A percentile compares a stretch with the other conserved stretches of the same genome.
Evolutionary conservation across 2,329 filamentous ascomycete genomes (phyloP).

Genomic region (Monosporascus sp.): DNA sequence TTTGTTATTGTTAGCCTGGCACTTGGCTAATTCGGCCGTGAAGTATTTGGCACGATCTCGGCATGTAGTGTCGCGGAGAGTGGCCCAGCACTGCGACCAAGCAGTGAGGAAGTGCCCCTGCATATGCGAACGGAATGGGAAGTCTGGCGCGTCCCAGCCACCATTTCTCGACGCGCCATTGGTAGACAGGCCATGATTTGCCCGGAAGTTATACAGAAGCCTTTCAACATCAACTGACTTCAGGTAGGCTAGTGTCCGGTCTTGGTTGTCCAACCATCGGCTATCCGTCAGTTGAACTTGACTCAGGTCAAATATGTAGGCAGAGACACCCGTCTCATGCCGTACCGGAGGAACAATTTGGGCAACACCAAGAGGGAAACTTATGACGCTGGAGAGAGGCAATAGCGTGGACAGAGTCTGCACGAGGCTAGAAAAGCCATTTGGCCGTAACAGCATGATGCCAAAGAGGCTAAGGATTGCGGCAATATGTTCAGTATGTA

Average conservation of each 20-base stretch:
- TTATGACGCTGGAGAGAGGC: not conserved
- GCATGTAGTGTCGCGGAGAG: constrained; percentile 35
- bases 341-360: constrained; percentile 21
- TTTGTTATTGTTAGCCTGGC: constrained; percentile 42
- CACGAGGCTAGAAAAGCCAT: not conserved
- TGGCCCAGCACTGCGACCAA: constrained; percentile 44
- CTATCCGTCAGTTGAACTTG: constrained; percentile 32
- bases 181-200: constrained; percentile 40
- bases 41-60: constrained; percentile 40
- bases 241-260: constrained; percentile 41
- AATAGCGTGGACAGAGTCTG: not conserved
- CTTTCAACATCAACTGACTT: constrained; percentile 39
- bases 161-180: constrained; percentile 39
- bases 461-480: no score
- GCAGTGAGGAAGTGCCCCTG: constrained; percentile 47
- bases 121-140: constrained; percentile 45
- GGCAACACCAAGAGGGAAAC: constrained; percentile 4
- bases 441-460: not conserved
- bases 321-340: constrained; percentile 26
- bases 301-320: constrained; percentile 34
- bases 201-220: constrained; percentile 43
- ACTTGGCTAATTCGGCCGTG: constrained; percentile 41
- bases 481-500: no score
- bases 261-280: constrained; percentile 38
- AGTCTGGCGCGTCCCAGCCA: constrained; percentile 49